Evolutionary conservation across 1,139 yeast species (phyloP).

Genomic region (Protomyces gravidus): DNA sequence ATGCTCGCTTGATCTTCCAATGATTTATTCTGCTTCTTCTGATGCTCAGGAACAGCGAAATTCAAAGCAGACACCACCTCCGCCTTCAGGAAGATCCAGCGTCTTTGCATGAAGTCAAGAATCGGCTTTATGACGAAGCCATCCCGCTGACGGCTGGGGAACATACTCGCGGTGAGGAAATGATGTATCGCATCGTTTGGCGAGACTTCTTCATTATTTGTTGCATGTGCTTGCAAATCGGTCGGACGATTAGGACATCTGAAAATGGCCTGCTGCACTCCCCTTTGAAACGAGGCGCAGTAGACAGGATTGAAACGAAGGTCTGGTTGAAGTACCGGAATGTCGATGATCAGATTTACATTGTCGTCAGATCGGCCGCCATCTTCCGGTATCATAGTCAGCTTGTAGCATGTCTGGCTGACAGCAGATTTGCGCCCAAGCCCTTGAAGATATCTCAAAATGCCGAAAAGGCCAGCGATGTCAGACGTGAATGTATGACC

Average conservation of each 20-base stretch:
- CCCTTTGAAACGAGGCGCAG: background rate
- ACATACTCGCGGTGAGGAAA: background rate
- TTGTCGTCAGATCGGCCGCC: background rate
- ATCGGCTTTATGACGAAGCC: background rate
- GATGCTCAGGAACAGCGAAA: background rate
- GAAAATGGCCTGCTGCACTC: background rate
- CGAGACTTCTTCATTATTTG: background rate
- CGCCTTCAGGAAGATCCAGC: background rate
- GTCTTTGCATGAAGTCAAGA: background rate
- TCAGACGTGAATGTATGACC: background rate
- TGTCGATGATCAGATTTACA: background rate
- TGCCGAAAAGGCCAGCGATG: background rate
- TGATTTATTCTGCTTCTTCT: background rate
- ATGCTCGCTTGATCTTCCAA: background rate
- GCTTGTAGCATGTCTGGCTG: background rate
- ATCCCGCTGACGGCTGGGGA: background rate
- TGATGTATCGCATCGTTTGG: background rate
- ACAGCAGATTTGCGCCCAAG: background rate
- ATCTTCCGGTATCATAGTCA: background rate
- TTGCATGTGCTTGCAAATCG: background rate
- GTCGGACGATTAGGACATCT: background rate
- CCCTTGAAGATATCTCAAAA: background rate
- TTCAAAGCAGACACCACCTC: background rate
- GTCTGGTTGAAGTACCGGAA: background rate
- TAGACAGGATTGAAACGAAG: background rate